These are phyloP conservation scores for Fusarium coicis DNA, from an alignment of 2,329 filamentous ascomycete species.

Conservation along the genomic window DNA sequence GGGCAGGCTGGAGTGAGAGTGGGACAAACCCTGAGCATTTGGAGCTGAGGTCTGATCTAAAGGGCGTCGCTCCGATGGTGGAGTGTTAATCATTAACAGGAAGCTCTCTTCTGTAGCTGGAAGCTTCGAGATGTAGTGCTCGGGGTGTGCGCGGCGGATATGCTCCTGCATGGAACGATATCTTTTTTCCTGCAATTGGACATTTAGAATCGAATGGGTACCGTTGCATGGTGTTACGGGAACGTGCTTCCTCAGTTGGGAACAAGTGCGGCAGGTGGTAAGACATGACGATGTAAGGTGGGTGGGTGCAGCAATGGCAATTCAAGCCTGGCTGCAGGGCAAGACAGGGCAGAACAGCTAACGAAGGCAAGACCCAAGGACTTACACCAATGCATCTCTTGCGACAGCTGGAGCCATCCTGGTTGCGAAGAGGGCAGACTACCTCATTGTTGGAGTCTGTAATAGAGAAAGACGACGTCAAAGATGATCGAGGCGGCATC, in stretches of 20 bases:
- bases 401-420: conserved; percentile 95
- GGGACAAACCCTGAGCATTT: conserved; percentile 48
- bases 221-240: conserved; percentile 26
- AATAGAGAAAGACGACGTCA: conserved; percentile 91
- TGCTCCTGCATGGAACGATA: conserved; percentile 99
- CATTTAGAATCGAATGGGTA: conserved; percentile 40
- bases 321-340: conserved; percentile 15
- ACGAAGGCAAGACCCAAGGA: conserved; percentile 50
- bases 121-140: conserved; percentile 97
- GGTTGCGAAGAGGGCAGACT: conserved; percentile 93
- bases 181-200: conserved; percentile 78
- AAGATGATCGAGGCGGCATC: conserved; percentile 89
- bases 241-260: conserved; percentile 21
- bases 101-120: conserved; percentile 99
- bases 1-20: conserved; percentile 25
- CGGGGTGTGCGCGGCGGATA: conserved; percentile 94
- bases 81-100: conserved; percentile 92
- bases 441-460: conserved; percentile 95
- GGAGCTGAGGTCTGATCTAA: conserved; percentile 48
- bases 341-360: conserved; percentile 15
- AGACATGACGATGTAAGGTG: conserved; percentile 41
- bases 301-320: conserved; percentile 25
- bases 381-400: conserved; percentile 98
- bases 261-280: conserved; percentile 36
- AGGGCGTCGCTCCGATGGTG: conserved; percentile 77